A percentile compares a stretch with the other conserved stretches of the same genome.
Conservation (phyloP, 371 early-diverging fungal species). For the Homolaphlyctis polyrhiza region DNA sequence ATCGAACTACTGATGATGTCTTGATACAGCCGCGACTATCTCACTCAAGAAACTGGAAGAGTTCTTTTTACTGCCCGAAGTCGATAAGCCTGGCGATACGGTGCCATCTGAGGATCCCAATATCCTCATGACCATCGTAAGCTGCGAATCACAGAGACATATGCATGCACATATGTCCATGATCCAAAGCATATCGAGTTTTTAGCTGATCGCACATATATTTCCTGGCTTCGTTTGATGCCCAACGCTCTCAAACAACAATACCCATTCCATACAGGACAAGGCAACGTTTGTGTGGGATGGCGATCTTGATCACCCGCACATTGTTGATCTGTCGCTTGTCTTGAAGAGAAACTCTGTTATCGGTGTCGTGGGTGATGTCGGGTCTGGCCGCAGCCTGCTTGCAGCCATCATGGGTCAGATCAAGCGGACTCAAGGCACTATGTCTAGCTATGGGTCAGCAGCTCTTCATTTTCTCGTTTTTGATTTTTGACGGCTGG, state of each 20-base stretch:
- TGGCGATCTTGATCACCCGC: slow-evolving; percentile 49
- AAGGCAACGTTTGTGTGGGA: slow-evolving; percentile 63
- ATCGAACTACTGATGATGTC: slow-evolving; percentile 1
- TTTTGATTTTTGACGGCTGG: not conserved
- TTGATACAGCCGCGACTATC: slow-evolving; percentile 14
- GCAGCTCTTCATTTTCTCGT: not conserved
- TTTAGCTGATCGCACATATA: too few relatives aligned
- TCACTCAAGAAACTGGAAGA: slow-evolving; percentile 53
- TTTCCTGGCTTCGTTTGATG: not conserved
- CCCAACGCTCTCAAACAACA: not conserved
- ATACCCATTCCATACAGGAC: slow-evolving; percentile 19
- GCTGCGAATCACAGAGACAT: too few relatives aligned
- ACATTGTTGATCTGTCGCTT: slow-evolving; percentile 49
- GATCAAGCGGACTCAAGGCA: slow-evolving; percentile 43
- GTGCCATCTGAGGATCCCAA: slow-evolving; percentile 7
- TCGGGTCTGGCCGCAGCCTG: slow-evolving; percentile 63
- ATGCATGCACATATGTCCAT: too few relatives aligned
- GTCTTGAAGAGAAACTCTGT: slow-evolving; percentile 45
- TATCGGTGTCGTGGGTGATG: slow-evolving; percentile 65
- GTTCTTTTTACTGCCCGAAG: slow-evolving; percentile 52
- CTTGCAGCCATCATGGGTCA: slow-evolving; percentile 63
- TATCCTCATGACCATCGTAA: slow-evolving; percentile 21
- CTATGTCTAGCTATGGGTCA: slow-evolving; percentile 34
- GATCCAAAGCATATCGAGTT: too few relatives aligned
- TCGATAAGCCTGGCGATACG: slow-evolving; percentile 25